These are phyloP conservation scores for Paxillus involutus DNA, from an alignment of 768 basidiomycete genomes.

Conservation along the genomic window DNA sequence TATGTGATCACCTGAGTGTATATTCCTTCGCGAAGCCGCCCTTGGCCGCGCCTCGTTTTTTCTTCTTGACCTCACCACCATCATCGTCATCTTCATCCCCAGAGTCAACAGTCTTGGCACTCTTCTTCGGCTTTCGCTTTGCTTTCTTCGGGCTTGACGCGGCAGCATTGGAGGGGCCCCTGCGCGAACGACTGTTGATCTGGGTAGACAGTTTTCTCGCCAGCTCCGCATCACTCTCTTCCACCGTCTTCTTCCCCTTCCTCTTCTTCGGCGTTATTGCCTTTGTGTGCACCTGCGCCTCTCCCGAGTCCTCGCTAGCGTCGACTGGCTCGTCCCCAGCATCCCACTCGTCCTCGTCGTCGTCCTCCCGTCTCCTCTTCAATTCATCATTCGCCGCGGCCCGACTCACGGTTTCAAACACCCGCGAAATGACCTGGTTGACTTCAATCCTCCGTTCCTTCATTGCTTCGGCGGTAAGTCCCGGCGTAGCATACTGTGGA, in stretches of 20 bases:
- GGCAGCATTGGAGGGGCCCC: slow-evolving; percentile 41
- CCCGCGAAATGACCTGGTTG: slow-evolving; percentile 63
- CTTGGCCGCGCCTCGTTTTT: slow-evolving; percentile 52
- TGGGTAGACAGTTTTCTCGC: slow-evolving; percentile 71
- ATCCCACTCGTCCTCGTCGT: slow-evolving; percentile 26
- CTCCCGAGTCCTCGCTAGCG: slow-evolving; percentile 9
- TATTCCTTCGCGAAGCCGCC: slow-evolving; percentile 84
- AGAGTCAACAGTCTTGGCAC: slow-evolving; percentile 46
- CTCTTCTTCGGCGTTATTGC: slow-evolving; percentile 39
- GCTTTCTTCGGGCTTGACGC: slow-evolving; percentile 43
- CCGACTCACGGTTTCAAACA: slow-evolving; percentile 61
- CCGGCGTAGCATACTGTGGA: slow-evolving; percentile 32
- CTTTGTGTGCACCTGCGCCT: slow-evolving; percentile 22
- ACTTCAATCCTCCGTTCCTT: slow-evolving; percentile 68
- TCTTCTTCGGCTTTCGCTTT: slow-evolving; percentile 49
- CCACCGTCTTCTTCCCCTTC: slow-evolving; percentile 44
- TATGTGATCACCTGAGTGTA: slow-evolving; percentile 53
- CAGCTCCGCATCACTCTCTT: slow-evolving; percentile 66
- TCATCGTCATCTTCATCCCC: slow-evolving; percentile 52
- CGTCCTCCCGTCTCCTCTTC: slow-evolving; percentile 30
- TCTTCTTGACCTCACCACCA: slow-evolving; percentile 45
- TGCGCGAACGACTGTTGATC: slow-evolving; percentile 61
- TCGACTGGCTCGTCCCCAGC: slow-evolving; percentile 17
- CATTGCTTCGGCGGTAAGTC: slow-evolving; percentile 57
- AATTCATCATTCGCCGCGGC: slow-evolving; percentile 23